A percentile compares a stretch with the other conserved stretches of the same genome.
Conservation (phyloP, 192 early-diverging fungal genomes). For the Rhizoclosmatium globosum region DNA sequence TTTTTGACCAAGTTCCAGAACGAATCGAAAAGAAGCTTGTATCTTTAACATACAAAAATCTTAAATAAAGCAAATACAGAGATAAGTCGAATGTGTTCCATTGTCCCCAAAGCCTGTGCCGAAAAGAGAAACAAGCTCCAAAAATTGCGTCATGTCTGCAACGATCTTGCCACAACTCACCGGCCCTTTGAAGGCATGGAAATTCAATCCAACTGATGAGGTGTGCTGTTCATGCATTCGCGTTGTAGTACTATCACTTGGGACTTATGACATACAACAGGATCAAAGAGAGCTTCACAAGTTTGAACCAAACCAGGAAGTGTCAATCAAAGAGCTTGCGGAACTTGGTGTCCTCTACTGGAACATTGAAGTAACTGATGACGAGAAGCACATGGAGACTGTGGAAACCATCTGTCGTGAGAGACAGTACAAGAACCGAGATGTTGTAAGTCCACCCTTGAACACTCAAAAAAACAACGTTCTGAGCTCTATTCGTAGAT, state of each 20-base stretch:
- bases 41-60: too few relatives aligned
- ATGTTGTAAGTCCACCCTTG: slow-evolving; percentile 61
- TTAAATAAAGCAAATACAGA: too few relatives aligned
- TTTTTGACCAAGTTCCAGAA: too few relatives aligned
- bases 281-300: slow-evolving; percentile 90
- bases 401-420: slow-evolving; percentile 76
- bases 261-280: background rate
- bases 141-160: background rate
- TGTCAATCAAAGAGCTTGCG: slow-evolving; percentile 73
- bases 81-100: too few relatives aligned
- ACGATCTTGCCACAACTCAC: slow-evolving; percentile 5
- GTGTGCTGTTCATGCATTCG: background rate
- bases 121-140: too few relatives aligned
- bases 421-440: slow-evolving; percentile 91
- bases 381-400: slow-evolving; percentile 53
- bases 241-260: background rate
- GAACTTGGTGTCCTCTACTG: slow-evolving; percentile 80
- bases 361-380: slow-evolving; percentile 56
- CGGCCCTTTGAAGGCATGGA: slow-evolving; percentile 25
- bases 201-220: slow-evolving; percentile 27
- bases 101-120: too few relatives aligned
- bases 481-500: slow-evolving; percentile 58
- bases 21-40: too few relatives aligned
- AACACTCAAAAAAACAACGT: too few relatives aligned
- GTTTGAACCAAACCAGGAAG: slow-evolving; percentile 64